Evolutionary conservation across 164 flowering plant genomes (phyloP), one percentile per base, ranked within the genome.

Genomic region (Tetracentron sinense): DNA sequence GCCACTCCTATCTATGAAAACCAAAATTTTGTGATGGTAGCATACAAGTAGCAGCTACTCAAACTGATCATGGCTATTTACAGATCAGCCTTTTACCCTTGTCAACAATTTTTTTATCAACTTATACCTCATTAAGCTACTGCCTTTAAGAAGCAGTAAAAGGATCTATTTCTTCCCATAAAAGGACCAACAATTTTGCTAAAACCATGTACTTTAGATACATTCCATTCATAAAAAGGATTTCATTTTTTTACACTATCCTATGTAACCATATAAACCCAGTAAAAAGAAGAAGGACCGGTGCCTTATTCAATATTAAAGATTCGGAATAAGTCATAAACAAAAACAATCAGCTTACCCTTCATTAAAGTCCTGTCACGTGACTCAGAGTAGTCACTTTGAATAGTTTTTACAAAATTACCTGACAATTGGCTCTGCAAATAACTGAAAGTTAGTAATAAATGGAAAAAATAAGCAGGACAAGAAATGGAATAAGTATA

Each of bases 341-440:
- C 58, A 47, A 3, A 26, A 22, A 8, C 2, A 56, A 51, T n/a
- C n/a, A n/a, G 44, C 66, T 48, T 67, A 82, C 88, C 85, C 56
- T 63, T 72, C 25, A 66, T 54, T 14, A 77, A 48, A 20, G 69
- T 76, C 66, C 85, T 75, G 49, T 66, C 72, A 6, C 79, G 78
- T 47, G 87, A 82, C 42, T 21, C 75, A 21, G 78, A 73, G 25
- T 59, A 60, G 6, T 71, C 78, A 25, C 63, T 74, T 57, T 79
- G 80, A 35, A 82, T 65, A 47, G 64, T 68, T 46, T 25, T 69
- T 1, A 77, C 77, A 56, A 62, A 64, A 51, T 42, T 73, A n/a
- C 84, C 82, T 0, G 75, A 35, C 61, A 69, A 1, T 46, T 60
- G 74, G 63, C 79, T 78, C 84, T 81, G 68, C 61, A 71, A 64